Base-by-base conservation (phyloP, 441 rosid species). In the Hura crepitans region DNA sequence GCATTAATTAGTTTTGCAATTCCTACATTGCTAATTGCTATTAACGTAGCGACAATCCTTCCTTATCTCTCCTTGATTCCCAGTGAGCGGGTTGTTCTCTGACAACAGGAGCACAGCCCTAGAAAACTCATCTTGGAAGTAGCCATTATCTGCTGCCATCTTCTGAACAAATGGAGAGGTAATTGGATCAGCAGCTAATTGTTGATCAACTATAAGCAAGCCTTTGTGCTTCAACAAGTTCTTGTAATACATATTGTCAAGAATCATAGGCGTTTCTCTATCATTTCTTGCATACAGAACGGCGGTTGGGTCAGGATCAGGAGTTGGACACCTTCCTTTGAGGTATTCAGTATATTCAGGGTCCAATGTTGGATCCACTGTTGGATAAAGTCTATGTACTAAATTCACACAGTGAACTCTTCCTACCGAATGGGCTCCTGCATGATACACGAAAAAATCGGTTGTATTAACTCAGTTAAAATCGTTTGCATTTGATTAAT, bases 381-480 rank as follows among this genome's bases (percentile, higher is more conserved):
- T 80, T 0, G 97, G 94, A 76, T 91, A 93, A 25, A 91, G 85
- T 54, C 97, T 82, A 33, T 85, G 83, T 17, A 85, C 96, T 17
- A 93, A 68, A 63, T 93, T 93, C 14, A 80, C 72, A 47, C 96
- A 89, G 64, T 93, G 98, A 66, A 91, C 97, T 72, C 93, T 83
- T 2, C 96, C 98, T 0, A 91, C 97, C 0, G 91, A 93, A 65
- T 91, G 98, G 64, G 86, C 93, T 45, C 98, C 94, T 86, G 63
- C 17, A 35, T 14, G 27, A 55, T 55, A 11, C 0, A 25, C 4
- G n/a, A n/a, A n/a, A n/a, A n/a, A n/a, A n/a, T n/a, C n/a, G n/a
- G n/a, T n/a, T n/a, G n/a, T n/a, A n/a, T n/a, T n/a, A n/a, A n/a
- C n/a, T n/a, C n/a, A n/a, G n/a, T n/a, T n/a, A n/a, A n/a, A n/a